Evolutionary conservation across 495 filamentous ascomycete species (phyloP), one percentile per base, ranked within the genome.

Genomic region (Poronia punctata): DNA sequence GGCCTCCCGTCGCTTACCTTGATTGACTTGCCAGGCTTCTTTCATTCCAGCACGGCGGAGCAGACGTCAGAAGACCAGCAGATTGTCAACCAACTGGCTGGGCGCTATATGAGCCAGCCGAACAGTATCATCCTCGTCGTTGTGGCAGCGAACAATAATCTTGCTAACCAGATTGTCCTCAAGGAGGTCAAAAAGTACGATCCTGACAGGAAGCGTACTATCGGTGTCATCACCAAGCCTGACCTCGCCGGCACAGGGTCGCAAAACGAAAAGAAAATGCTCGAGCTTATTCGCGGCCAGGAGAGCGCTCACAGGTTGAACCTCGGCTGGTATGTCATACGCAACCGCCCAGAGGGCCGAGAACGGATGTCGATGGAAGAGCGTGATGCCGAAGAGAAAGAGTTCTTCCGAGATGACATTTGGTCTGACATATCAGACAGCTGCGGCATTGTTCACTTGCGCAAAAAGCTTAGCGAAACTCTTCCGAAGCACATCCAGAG

Each of bases 271-370:
- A 34, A 21, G 1, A 46, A 40, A 12, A 51, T 40, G 18, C 16
- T 57, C 0, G 16, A 43, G 10, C 25, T 57, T 0, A 43, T 42
- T 12, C 47, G 45, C 26, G 40, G 41, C 8, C 39, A 38, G 16
- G 50, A 53, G 26, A 22, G 17, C 34, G 22, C 26, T 30, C 34
- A 53, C 65, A 80, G 33, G 59, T 75, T n/a, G 47, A 45, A 9
- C 21, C 65, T 82, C 1, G 79, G 79, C 5, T 84, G 78, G 79
- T 78, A 83, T 48, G 71, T 77, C 0, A 53, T 86, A 11, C 71
- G 67, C 14, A 83, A 83, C 46, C 19, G 75, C 67, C 43, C 56
- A 67, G n/a, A 60, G 63, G 0, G 53, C 64, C 7, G 45, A 53
- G 19, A 53, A 60, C 6, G 46, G 49, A 14, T 62, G 37, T 12